Base-by-base conservation (phyloP, 352 stramenopile genomes). In the Pythium volutum region DNA sequence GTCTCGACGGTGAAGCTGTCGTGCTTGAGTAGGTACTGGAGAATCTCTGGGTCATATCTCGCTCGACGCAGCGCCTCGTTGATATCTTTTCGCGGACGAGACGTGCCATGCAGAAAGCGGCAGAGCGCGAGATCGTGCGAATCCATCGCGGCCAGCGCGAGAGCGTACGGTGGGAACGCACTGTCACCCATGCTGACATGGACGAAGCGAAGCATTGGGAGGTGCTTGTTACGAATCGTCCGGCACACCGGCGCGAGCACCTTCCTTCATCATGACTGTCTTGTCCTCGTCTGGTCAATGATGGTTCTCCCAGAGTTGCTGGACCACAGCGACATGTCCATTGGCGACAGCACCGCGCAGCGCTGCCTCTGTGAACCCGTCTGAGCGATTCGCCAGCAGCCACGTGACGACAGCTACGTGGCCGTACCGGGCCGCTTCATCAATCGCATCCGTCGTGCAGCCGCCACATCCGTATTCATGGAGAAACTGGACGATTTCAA, bases 401-500 rank as follows among this genome's bases (percentile, higher is more conserved):
- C 59, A 66, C 15, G 42, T 25, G 9, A 66, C 48, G 20, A 55
- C 29, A 1, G 41, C 31, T 18, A 45, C 9, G 29, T 55, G 49
- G 0, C 49, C 49, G 22, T 45, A 33, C 31, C 31, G 8, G 0
- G 38, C 39, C 14, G 38, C 18, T 14, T 51, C 20, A 6, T 41
- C 55, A 7, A 50, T 27, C 6, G 55, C 38, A 6, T 39, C 33
- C 16, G 42, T 34, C 22, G n/a, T 27, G 9, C 31, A 51, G 25
- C 42, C 55, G 25, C 18, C 16, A 29, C 22, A 3, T 34, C 25
- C 45, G 11, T 52, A 29, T 22, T 51, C 59, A 27, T 70, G 64
- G 4, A 74, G 62, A 55, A 61, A 74, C 14, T 15, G 1, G 1
- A 69, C 20, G 16, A 75, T 43, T 1, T 64, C 54, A 4, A 69